Evolutionary conservation across 192 early-diverging fungal genomes (phyloP).

Genomic region (Funneliformis mosseae): DNA sequence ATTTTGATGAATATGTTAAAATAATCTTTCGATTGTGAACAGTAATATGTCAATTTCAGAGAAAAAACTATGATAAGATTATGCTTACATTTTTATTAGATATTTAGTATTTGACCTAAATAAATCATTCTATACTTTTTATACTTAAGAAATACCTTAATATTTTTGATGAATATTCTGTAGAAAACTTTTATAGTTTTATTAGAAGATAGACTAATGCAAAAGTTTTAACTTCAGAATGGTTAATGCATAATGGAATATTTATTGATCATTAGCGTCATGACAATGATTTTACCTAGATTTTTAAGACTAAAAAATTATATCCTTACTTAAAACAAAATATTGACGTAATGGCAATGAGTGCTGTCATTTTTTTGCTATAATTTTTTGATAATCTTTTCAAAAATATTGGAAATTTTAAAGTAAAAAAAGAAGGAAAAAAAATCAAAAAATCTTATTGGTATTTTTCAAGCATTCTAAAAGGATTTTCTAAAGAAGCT

Average conservation of each 20-base stretch:
- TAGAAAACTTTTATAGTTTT: background rate
- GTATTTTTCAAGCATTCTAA: background rate
- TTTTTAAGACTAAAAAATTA: too few relatives aligned
- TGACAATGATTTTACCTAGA: background rate
- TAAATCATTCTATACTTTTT: background rate
- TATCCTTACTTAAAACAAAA: too few relatives aligned
- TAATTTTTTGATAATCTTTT: background rate
- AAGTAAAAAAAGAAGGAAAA: background rate
- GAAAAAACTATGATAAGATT: slow-evolving; percentile 8
- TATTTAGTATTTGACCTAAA: background rate
- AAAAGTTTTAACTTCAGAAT: too few relatives aligned
- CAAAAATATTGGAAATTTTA: background rate
- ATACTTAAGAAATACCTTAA: background rate
- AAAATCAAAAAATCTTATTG: background rate
- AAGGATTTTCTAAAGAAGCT: background rate
- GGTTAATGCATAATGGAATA: background rate
- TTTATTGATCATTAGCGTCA: background rate
- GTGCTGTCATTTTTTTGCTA: background rate
- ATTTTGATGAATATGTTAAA: slow-evolving; percentile 11
- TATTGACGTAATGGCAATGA: too few relatives aligned
- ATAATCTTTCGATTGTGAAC: background rate
- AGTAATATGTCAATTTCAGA: background rate
- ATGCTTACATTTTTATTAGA: background rate
- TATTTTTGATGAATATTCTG: background rate
- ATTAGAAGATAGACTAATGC: background rate